These are phyloP conservation scores for Wallacemonas collosoma DNA, from an alignment of 208 protist genomes.

Conservation along the genomic window DNA sequence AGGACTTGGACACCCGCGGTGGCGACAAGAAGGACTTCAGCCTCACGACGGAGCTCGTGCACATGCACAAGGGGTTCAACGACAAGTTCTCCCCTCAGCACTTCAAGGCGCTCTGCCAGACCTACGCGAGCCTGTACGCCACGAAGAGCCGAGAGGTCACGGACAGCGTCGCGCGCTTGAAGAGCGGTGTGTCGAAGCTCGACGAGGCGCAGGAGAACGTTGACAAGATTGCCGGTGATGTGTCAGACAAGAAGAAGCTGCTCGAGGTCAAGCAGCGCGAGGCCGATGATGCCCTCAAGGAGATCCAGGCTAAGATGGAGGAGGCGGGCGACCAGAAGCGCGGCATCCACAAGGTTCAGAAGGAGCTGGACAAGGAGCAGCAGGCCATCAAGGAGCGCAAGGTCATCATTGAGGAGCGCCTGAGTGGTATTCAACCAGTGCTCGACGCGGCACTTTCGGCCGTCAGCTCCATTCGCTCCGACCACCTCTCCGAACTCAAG, in stretches of 20 bases:
- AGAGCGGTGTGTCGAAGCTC: conserved; percentile 95
- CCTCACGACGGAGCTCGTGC: conserved; percentile 87
- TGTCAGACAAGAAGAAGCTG: conserved; percentile 86
- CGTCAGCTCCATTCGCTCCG: conserved; percentile 93
- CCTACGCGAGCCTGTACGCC: conserved; percentile 87
- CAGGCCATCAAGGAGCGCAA: conserved; percentile 85
- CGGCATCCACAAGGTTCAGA: conserved; percentile 94
- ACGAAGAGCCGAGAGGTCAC: conserved; percentile 75
- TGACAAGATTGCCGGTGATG: conserved; percentile 93
- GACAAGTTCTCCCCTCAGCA: conserved; percentile 89
- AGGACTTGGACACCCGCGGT: conserved; percentile 58
- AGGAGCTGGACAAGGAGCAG: conserved; percentile 93
- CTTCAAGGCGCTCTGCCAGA: conserved; percentile 92
- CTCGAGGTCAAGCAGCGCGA: conserved; percentile 94
- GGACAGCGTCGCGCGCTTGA: conserved; percentile 78
- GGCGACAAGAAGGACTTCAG: conserved; percentile 80
- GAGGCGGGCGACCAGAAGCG: conserved; percentile 91
- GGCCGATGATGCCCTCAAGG: conserved; percentile 94
- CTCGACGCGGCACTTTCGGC: conserved; percentile 93
- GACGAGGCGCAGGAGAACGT: conserved; percentile 95
- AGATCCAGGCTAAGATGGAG: conserved; percentile 97
- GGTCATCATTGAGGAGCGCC: conserved; percentile 91
- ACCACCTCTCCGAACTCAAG: conserved; percentile 96
- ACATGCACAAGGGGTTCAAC: conserved; percentile 76
- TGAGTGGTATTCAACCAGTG: conserved; percentile 94